Evolutionary conservation across 306 rosid species (phyloP).

Genomic region (Dryas drummondii): DNA sequence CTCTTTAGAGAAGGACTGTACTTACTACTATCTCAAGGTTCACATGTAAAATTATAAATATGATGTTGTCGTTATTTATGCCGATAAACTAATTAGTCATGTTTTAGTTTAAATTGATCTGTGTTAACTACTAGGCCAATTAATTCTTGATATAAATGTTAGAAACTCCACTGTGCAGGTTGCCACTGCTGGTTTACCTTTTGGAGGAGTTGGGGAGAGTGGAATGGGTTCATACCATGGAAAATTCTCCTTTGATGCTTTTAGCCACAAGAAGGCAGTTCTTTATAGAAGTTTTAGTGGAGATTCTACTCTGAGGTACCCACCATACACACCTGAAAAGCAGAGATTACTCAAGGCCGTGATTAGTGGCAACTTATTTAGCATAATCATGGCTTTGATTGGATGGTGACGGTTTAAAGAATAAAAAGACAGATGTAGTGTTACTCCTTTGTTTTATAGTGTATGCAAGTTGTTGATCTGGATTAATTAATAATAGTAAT

Average conservation of each 20-base stretch:
- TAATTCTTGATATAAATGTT: background rate
- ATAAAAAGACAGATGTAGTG: background rate
- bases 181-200: slow-evolving; percentile 60
- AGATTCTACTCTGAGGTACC: slow-evolving; percentile 64
- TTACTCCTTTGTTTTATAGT: background rate
- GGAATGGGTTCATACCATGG: slow-evolving; percentile 90
- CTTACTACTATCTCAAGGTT: background rate
- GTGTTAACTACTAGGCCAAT: background rate
- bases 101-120: background rate
- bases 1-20: too few species aligned
- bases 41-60: too few species aligned
- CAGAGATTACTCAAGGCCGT: slow-evolving; percentile 55
- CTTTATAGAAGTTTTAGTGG: slow-evolving; percentile 60
- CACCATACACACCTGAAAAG: slow-evolving; percentile 69
- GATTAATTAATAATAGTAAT: background rate
- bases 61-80: too few species aligned
- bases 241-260: slow-evolving; percentile 71
- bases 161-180: slow-evolving; percentile 42
- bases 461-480: background rate
- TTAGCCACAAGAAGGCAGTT: slow-evolving; percentile 80
- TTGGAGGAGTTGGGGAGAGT: slow-evolving; percentile 92
- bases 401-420: slow-evolving; percentile 27
- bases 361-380: slow-evolving; percentile 43
- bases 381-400: slow-evolving; percentile 40
- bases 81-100: background rate